Evolutionary conservation across 495 filamentous ascomycete genomes (phyloP).

Genomic region (Cercophora scortea): DNA sequence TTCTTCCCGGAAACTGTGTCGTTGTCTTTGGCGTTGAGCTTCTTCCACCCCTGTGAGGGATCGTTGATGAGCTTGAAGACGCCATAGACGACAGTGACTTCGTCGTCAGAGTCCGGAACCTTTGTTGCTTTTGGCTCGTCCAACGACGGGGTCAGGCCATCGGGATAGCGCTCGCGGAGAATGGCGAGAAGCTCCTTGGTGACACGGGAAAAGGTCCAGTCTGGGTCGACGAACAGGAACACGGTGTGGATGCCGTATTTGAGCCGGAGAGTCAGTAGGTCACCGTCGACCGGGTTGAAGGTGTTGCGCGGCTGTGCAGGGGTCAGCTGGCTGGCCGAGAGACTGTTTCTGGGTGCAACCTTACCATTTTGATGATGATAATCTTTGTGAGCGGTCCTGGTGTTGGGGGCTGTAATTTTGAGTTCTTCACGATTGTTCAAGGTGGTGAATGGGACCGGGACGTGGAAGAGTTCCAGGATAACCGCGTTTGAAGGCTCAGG

Average conservation of each 20-base stretch:
- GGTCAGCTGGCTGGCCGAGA: neutral
- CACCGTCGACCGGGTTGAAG: conserved; percentile 16
- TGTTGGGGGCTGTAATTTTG: too few relatives aligned
- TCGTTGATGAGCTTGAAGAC: conserved; percentile 25
- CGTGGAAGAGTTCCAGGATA: too few relatives aligned
- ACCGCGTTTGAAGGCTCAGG: too few relatives aligned
- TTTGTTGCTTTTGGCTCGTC: neutral
- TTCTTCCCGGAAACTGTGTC: conserved; percentile 31
- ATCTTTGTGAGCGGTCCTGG: too few relatives aligned
- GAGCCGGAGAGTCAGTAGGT: conserved; percentile 61
- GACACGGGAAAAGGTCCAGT: conserved; percentile 50
- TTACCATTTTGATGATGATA: neutral
- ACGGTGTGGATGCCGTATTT: conserved; percentile 75
- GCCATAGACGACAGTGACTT: conserved; percentile 33
- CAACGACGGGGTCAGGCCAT: conserved; percentile 25
- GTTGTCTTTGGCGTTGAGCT: conserved; percentile 21
- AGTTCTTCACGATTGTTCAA: too few relatives aligned
- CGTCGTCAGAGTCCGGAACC: conserved; percentile 10
- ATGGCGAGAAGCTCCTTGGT: conserved; percentile 57
- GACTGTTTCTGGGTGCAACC: neutral
- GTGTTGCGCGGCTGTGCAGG: conserved; percentile 3
- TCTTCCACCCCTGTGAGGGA: conserved; percentile 32
- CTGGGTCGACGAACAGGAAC: conserved; percentile 58
- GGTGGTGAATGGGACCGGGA: too few relatives aligned
- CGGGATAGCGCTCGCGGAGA: conserved; percentile 38